Percentiles rank a stretch among this genome's conserved stretches.
phyloP scores from a whole-genome alignment of 306 rosid species.

The Albizia julibrissin region DNA sequence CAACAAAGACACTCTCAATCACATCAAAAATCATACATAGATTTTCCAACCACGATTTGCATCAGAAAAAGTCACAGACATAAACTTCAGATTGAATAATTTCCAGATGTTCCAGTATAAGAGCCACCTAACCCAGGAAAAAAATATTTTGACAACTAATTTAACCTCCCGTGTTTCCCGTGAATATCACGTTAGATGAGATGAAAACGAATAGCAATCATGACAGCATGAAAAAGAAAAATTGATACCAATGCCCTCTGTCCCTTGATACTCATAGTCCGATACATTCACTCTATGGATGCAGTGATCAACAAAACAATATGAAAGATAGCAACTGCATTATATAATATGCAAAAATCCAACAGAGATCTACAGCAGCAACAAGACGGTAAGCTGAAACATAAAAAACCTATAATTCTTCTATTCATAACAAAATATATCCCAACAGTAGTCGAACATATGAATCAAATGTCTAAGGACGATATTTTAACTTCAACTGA shows the following conservation, averaged over 20 bases:
- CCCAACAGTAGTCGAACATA: slow-evolving; percentile 1
- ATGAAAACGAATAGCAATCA: slow-evolving; percentile 3
- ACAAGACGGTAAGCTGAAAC: neutral
- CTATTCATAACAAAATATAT: slow-evolving; percentile 1
- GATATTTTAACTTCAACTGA: neutral
- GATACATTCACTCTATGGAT: slow-evolving; percentile 18
- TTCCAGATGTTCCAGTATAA: neutral
- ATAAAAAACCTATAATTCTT: neutral
- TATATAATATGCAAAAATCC: slow-evolving; percentile 13
- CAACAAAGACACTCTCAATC: neutral
- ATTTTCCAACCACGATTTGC: slow-evolving; percentile 1
- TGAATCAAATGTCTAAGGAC: slow-evolving; percentile 14
- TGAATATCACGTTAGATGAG: neutral
- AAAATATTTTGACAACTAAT: neutral
- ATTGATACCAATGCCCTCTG: slow-evolving; percentile 10
- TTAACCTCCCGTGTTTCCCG: neutral
- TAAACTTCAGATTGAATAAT: neutral
- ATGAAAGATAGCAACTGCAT: neutral
- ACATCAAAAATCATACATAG: neutral
- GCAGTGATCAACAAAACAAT: slow-evolving; percentile 10
- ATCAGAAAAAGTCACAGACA: neutral
- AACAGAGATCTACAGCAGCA: slow-evolving; percentile 6
- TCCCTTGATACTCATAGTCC: neutral
- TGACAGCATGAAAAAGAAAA: neutral
- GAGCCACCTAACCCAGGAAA: slow-evolving; percentile 7